Base-by-base conservation (phyloP, 495 filamentous ascomycete species). In the Aspergillus leporis region DNA sequence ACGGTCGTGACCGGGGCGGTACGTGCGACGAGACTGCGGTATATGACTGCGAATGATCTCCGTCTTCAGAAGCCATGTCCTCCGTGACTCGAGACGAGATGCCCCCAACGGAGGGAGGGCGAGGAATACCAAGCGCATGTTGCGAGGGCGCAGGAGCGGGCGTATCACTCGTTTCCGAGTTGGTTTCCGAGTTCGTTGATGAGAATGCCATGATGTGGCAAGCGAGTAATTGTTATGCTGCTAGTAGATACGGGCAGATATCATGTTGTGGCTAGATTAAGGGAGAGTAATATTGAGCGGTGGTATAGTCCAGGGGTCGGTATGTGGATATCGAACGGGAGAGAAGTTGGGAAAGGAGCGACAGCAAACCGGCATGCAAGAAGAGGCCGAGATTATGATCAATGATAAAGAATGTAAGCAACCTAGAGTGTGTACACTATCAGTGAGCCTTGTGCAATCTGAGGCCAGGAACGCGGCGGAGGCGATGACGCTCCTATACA, bases 11-110 rank as follows among this genome's bases (percentile, higher is more conserved):
- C 45, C 77, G 84, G 32, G 74, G 78, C 54, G 74, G 67, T 34
- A 68, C 66, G 40, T 74, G 74, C 34, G 76, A 78, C 36, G 77
- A 77, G 36, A 64, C 56, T 21, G 65, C 63, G 5, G 74, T 74
- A 32, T 64, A 70, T 30, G 79, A 71, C 25, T 71, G 67, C 22
- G 78, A 70, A 51, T 71, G 60, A 32, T 81, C 78, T 5, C 74
- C 81, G 74, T 82, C 78, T 55, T 82, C 79, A 1, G 80, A 81
- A 49, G 81, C 85, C 65, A 90, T 82, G 43, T 47, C 43, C 67
- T 94, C 90, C 10, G 91, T 94, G 81, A 93, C 89, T 60, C 88
- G 87, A 47, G 90, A 93, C 14, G 91, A 96, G 32, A 96, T 90
- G 53, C 91, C 81, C 49, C 74, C 74, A 28, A 80, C 70, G 5